These are phyloP conservation scores for Daldinia eschscholtzii DNA, from an alignment of 2,329 filamentous ascomycete genomes.

Conservation along the genomic window DNA sequence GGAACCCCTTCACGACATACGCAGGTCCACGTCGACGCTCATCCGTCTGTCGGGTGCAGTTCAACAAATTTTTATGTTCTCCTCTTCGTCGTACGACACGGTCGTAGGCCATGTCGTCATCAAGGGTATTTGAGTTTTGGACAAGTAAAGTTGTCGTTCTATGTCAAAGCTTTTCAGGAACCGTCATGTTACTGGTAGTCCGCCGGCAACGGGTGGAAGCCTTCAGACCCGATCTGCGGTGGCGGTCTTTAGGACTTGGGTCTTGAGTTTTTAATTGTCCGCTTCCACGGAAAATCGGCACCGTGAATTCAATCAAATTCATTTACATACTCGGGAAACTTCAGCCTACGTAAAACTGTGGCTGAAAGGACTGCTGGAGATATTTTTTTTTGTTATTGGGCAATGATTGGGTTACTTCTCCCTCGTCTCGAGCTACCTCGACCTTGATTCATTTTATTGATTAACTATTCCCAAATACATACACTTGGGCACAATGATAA, in stretches of 20 bases:
- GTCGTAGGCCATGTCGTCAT: conserved; percentile 3
- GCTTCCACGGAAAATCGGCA: neutral
- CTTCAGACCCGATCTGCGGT: conserved; percentile 5
- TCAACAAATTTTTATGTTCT: neutral
- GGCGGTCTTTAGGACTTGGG: neutral
- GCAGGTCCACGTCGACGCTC: conserved; percentile 13
- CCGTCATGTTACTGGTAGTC: conserved; percentile 4
- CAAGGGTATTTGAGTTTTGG: neutral
- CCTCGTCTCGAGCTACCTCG: neutral
- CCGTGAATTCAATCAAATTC: neutral
- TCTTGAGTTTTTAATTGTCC: neutral
- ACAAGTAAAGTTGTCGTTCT: neutral
- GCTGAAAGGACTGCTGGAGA: neutral
- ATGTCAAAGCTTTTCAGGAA: conserved; percentile 9
- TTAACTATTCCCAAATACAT: too few species aligned
- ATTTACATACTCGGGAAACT: neutral
- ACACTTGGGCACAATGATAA: neutral
- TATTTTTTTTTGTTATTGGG: neutral
- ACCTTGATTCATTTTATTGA: neutral
- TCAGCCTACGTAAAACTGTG: neutral
- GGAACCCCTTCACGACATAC: conserved; percentile 13
- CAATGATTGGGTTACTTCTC: neutral
- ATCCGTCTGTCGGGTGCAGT: neutral
- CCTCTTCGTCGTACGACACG: conserved; percentile 1
- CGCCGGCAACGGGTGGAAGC: too few species aligned